These are phyloP conservation scores for Paracoccidioides lutzii DNA, from an alignment of 2,329 filamentous ascomycete species.

Conservation along the genomic window DNA sequence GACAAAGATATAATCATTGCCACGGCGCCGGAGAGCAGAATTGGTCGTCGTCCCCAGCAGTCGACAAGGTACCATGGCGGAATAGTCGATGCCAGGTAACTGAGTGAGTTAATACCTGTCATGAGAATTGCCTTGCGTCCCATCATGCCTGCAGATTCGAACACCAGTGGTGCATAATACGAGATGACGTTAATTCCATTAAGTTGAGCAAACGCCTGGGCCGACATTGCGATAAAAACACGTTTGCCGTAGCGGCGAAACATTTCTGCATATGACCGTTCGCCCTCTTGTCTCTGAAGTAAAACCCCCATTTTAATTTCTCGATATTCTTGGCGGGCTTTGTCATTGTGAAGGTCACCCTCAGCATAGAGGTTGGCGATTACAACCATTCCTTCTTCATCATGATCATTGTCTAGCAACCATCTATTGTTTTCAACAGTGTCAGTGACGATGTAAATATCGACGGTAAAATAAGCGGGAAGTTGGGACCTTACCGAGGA, in stretches of 20 bases:
- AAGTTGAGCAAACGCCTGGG: slow-evolving; percentile 85
- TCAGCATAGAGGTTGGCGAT: slow-evolving; percentile 95
- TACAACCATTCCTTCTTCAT: slow-evolving; percentile 95
- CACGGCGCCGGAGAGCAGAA: slow-evolving; percentile 77
- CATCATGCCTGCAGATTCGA: slow-evolving; percentile 91
- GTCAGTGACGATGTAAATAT: slow-evolving; percentile 17
- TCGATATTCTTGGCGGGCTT: slow-evolving; percentile 88
- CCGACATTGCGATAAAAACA: slow-evolving; percentile 97
- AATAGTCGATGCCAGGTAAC: slow-evolving; percentile 82
- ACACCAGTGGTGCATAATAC: slow-evolving; percentile 93
- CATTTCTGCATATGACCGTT: slow-evolving; percentile 85
- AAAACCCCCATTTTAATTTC: slow-evolving; percentile 99
- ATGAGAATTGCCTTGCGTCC: slow-evolving; percentile 86
- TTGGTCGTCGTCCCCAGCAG: slow-evolving; percentile 74
- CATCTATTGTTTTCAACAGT: slow-evolving; percentile 46
- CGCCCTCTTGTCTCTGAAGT: slow-evolving; percentile 84
- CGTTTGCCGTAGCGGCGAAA: slow-evolving; percentile 83
- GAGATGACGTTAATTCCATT: slow-evolving; percentile 99
- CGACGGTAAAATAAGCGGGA: neutral
- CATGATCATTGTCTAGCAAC: slow-evolving; percentile 93
- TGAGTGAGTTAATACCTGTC: slow-evolving; percentile 90
- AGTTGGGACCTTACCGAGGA: slow-evolving; percentile 51
- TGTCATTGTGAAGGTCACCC: slow-evolving; percentile 85
- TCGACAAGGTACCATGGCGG: slow-evolving; percentile 97
- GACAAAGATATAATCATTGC: slow-evolving; percentile 83